Evolutionary conservation across 176 grass and related monocot species (phyloP).

Genomic region (Avena eriantha): DNA sequence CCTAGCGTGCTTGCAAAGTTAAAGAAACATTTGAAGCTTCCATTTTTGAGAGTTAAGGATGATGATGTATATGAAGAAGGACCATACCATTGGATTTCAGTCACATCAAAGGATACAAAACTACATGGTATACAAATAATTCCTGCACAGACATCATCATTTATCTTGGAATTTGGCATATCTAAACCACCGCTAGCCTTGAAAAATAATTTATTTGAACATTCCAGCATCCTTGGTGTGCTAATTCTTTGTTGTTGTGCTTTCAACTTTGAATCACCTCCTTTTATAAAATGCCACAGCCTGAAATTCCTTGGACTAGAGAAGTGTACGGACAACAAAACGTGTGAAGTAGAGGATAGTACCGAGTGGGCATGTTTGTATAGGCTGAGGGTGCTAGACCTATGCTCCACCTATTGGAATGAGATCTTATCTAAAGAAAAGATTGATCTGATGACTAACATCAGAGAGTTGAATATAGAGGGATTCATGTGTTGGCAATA

Average conservation of each 20-base stretch:
- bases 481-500: neutral
- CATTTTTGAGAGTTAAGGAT: neutral
- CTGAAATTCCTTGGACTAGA: slow-evolving; percentile 1
- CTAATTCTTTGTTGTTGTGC: neutral
- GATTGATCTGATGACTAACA: neutral
- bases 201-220: neutral
- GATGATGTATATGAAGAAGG: neutral
- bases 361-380: neutral
- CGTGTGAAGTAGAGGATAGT: neutral
- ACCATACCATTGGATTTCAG: slow-evolving; percentile 1
- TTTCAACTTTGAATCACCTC: slow-evolving; percentile 11
- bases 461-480: neutral
- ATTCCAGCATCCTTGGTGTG: neutral
- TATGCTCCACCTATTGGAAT: neutral
- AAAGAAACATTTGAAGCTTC: neutral
- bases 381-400: neutral
- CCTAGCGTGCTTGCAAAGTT: neutral
- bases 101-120: neutral
- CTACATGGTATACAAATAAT: neutral
- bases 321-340: neutral
- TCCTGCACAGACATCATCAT: neutral
- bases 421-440: neutral
- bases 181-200: neutral
- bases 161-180: neutral
- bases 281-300: neutral